Conservation (phyloP, 805 yeast genomes). For the Geotrichum ghanense region DNA sequence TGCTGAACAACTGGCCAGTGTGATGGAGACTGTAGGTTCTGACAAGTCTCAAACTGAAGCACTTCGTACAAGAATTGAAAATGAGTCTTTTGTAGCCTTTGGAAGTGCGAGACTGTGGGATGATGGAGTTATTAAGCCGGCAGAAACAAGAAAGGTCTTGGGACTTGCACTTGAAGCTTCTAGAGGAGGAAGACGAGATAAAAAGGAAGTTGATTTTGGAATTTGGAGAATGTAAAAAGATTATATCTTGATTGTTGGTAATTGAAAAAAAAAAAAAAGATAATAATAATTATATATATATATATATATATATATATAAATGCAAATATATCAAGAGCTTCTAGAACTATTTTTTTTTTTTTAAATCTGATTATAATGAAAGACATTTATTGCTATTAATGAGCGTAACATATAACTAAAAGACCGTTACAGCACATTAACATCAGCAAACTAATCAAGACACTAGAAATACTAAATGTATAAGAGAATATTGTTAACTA, state of each 20-base stretch:
- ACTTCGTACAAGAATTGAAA: constrained; percentile 19
- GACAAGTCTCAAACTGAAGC: constrained; percentile 13
- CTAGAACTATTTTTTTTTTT: too few species aligned
- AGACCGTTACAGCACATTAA: too few species aligned
- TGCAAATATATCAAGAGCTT: background rate
- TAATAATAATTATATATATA: background rate
- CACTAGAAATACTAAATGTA: too few species aligned
- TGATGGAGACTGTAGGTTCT: constrained; percentile 22
- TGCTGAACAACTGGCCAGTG: constrained; percentile 24
- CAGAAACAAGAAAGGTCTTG: constrained; percentile 20
- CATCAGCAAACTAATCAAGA: too few species aligned
- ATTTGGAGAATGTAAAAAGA: constrained; percentile 22
- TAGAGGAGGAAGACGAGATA: constrained; percentile 9
- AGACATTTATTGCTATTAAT: too few species aligned
- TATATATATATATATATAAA: background rate
- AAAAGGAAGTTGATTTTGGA: constrained; percentile 18
- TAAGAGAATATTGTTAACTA: too few species aligned
- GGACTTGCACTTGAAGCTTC: constrained; percentile 22
- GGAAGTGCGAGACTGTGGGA: constrained; percentile 25
- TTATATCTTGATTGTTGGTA: too few species aligned
- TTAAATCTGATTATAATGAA: too few species aligned
- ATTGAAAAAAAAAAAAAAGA: constrained; percentile 1
- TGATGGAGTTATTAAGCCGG: constrained; percentile 23
- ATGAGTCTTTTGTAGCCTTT: constrained; percentile 18
- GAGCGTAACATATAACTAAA: too few species aligned